Base-by-base conservation (phyloP, 2,329 filamentous ascomycete species). In the Aspergillus ruber region DNA sequence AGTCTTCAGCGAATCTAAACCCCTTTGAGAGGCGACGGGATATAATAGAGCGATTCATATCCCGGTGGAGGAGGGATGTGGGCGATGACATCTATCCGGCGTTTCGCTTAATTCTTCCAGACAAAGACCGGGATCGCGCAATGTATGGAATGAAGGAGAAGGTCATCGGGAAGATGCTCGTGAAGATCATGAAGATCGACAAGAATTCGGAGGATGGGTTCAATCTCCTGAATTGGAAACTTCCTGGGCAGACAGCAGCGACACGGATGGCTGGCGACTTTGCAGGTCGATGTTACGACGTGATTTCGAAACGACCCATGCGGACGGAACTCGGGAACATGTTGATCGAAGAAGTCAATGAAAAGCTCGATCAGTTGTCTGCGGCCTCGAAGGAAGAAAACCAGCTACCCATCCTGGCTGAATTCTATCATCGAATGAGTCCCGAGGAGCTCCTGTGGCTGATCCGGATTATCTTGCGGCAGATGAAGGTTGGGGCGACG, bases 81-180 rank as follows among this genome's bases (percentile, higher is more conserved):
- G 93, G 93, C 21, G 74, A 88, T 57, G 93, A 98, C 67, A 88
- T 98, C 59, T 97, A 93, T 63, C 93, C 93, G 0, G 91, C 89
- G 1, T 80, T 98, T 67, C 84, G 93, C 17, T 79, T 98, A 42
- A 95, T 97, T 48, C 77, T 96, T 3, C 90, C 91, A 0, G 89
- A 94, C 60, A 94, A 95, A 63, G 93, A 98, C 62, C 82, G 90
- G 35, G 90, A 97, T 60, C 82, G 93, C 42, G 86, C 86, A 15
- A 90, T 95, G 74, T 98, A 97, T 61, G 89, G 91, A 1, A 75
- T 98, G 36, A 97, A 97, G 64, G 93, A 98, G 72, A 90, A 86
- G 64, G 81, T 84, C 4, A 90, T 98, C 50, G 91, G 85, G 8
- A 95, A 90, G 63, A 72, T 97, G 17, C 75, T 97, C n/a, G 87